Evolutionary conservation across 2,329 filamentous ascomycete species (phyloP), one percentile per base, ranked within the genome.

Genomic region (Penicillium sp.): DNA sequence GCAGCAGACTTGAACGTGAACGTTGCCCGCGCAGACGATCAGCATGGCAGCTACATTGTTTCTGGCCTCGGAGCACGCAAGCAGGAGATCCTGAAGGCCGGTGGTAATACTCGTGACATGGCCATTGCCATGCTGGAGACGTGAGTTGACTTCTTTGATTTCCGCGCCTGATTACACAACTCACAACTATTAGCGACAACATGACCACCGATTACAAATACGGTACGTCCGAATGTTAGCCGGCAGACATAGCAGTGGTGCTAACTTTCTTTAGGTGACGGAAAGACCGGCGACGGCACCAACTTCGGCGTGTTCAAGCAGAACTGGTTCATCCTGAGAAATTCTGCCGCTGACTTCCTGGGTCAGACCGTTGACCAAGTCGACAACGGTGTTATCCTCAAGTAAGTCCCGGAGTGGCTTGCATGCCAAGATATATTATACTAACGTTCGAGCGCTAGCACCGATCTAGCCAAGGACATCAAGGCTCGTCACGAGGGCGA

Each of bases 261-360:
- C 32, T 54, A 25, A 57, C 6, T 10, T 5, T 16, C 23, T 18
- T 12, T 7, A 57, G 66, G 67, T 13, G 66, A 70, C 37, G 66
- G 66, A 39, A 70, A 70, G 46, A 53, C 45, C 9, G 60, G 64
- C 16, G 68, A 69, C 16, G 52, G 60, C 6, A 62, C 68, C 48
- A 70, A 70, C 54, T 70, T 69, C 45, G 68, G 68, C 23, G 56
- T 69, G 35, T 68, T 69, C 64, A 69, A 69, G 62, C 68, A 70
- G 52, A 69, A 70, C 46, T 68, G 66, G 66, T 60, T 57, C 50
- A 68, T 69, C 55, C 56, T 68, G 39, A 56, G 66, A 16, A 55
- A 57, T 15, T 72, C 64, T 45, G 63, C 62, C 13, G 61, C 61
- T 10, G 54, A 60, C 18, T 69, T 69, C 45, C 12, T 47, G 7